Base-by-base conservation (phyloP, 257 asterid genomes). In the Primulina tabacum region DNA sequence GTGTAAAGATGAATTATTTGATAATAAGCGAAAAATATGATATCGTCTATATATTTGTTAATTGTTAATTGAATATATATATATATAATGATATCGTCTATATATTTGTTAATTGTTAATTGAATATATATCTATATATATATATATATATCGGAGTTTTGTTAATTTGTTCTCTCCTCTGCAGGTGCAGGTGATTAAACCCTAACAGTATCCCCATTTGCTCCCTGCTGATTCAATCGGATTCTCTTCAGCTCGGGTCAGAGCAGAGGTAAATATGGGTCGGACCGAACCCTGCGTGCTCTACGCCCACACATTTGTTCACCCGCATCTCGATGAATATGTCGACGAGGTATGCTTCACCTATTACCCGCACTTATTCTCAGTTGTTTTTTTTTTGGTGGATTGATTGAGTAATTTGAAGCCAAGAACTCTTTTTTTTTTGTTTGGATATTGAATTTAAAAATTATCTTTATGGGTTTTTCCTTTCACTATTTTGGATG, bases 251-350 rank as follows among this genome's bases (percentile, higher is more conserved):
- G 53, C 66, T 64, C 50, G 72, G 67, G 52, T 29, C 73, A 33
- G 33, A 60, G 76, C 62, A 65, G 59, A 70, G 59, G 69, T 34
- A 65, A 67, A 66, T 24, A 81, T 93, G 96, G 97, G 95, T 70
- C 92, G 96, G 43, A 92, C 97, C 12, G 97, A 89, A 71, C 95
- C 97, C 58, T 83, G 88, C 71, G 97, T 90, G 75, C 89, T 93
- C 81, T 93, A 89, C 73, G 89, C 95, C 33, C 99, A 90, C 77
- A 86, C 96, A 28, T 93, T 93, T 69, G 83, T 77, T 65, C 99
- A 93, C 62, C 86, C 88, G 4, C 71, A 74, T 40, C 95, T 88
- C 61, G 92, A 86, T 68, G 95, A 88, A 78, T 90, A 83, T 67
- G 96, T 93, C 29, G 99, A 90, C 78, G 99, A 93, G 99, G 97